These are phyloP conservation scores for Cylindrotheca fusiformis DNA, from an alignment of 108 stramenopile species.

Conservation along the genomic window DNA sequence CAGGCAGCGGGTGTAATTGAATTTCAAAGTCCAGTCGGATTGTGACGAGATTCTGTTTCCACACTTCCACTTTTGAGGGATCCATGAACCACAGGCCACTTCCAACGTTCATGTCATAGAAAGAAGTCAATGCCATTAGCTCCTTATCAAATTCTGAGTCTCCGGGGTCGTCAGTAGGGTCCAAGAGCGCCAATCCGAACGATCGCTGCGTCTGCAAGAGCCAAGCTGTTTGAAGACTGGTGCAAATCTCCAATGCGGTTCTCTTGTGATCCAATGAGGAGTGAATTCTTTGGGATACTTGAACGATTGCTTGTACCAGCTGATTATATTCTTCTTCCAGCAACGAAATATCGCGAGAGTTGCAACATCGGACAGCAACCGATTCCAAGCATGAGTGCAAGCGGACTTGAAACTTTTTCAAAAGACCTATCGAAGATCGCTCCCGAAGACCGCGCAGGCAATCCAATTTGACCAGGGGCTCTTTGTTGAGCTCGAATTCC, in stretches of 20 bases:
- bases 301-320: constrained; percentile 11
- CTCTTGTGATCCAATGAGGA: background rate
- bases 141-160: constrained; percentile 37
- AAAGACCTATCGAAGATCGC: constrained; percentile 4
- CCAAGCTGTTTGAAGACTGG: constrained; percentile 30
- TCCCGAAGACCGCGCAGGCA: constrained; percentile 25
- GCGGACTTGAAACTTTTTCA: constrained; percentile 6
- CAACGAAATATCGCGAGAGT: background rate
- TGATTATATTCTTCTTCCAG: constrained; percentile 8
- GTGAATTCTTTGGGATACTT: background rate
- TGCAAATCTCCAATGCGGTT: background rate
- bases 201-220: constrained; percentile 38
- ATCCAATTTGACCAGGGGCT: constrained; percentile 4
- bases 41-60: constrained; percentile 46
- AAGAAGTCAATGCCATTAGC: constrained; percentile 12
- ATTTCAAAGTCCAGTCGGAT: constrained; percentile 54
- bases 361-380: constrained; percentile 20
- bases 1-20: constrained; percentile 24
- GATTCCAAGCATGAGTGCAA: constrained; percentile 21
- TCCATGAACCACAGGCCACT: constrained; percentile 19
- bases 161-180: constrained; percentile 37
- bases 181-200: constrained; percentile 42
- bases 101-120: constrained; percentile 2
- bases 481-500: background rate
- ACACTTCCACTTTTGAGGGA: constrained; percentile 19